Percentiles rank a stretch among this genome's conserved stretches.
These are phyloP conservation scores for Aspergillus pseudotamarii DNA, from an alignment of 2,329 filamentous ascomycete species.

Conservation along the genomic window DNA sequence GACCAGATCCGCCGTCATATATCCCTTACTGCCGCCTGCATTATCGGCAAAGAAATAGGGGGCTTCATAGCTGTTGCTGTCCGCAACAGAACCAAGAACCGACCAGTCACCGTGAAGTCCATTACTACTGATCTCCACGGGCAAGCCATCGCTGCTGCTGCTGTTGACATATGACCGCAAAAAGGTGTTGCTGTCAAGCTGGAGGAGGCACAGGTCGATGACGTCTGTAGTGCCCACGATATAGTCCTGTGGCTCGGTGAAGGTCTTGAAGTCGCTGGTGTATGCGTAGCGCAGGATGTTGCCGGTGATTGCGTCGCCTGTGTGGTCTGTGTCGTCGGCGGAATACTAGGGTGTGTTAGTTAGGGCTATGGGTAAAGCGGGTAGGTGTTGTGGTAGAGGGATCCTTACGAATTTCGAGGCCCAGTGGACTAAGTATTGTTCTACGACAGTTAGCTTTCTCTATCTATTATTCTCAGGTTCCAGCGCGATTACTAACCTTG, in stretches of 20 bases:
- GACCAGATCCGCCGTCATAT: conserved; percentile 14
- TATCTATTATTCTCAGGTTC: background rate
- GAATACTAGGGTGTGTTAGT: conserved; percentile 11
- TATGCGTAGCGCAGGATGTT: conserved; percentile 19
- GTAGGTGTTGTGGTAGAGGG: background rate
- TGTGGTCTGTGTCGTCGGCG: conserved; percentile 11
- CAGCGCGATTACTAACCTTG: background rate
- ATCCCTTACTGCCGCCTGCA: conserved; percentile 10
- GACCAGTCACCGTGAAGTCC: conserved; percentile 19
- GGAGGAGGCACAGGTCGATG: conserved; percentile 17
- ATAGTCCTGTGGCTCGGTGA: conserved; percentile 14
- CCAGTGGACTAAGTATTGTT: conserved; percentile 21
- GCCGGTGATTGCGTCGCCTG: conserved; percentile 6
- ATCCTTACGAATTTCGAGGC: conserved; percentile 15
- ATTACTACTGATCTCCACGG: conserved; percentile 14
- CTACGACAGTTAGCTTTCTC: background rate
- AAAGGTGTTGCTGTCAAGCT: conserved; percentile 9
- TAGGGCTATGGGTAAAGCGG: too few relatives aligned
- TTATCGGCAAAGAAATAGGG: conserved; percentile 22
- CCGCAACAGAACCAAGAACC: conserved; percentile 4
- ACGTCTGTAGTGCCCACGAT: conserved; percentile 7
- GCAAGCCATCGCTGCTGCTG: conserved; percentile 3
- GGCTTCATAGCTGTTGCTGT: conserved; percentile 15
- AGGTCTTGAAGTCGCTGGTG: conserved; percentile 20
- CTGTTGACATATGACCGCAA: conserved; percentile 17